Evolutionary conservation across 306 rosid genomes (phyloP).

Genomic region (Mimosa bimucronata): DNA sequence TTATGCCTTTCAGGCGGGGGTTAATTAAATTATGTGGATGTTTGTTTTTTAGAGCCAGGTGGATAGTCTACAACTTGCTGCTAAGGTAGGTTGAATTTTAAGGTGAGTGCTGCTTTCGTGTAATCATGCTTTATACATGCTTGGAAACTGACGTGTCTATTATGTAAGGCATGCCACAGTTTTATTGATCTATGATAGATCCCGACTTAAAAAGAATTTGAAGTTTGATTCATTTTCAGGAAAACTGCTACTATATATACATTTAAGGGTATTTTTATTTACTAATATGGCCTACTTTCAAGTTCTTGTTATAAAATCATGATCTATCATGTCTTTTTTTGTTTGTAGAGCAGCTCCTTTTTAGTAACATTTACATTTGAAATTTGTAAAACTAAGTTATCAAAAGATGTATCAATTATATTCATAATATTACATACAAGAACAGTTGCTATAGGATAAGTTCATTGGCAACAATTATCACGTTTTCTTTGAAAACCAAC

Average conservation of each 20-base stretch:
- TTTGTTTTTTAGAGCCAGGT: constrained; percentile 66
- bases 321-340: too few species aligned
- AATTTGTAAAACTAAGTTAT: background rate
- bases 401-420: background rate
- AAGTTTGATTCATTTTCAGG: background rate
- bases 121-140: constrained; percentile 27
- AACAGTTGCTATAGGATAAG: too few species aligned
- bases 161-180: background rate
- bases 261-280: background rate
- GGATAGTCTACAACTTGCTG: constrained; percentile 80
- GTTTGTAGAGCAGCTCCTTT: background rate
- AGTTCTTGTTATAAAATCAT: background rate
- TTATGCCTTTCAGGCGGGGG: constrained; percentile 46
- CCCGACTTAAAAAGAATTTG: background rate
- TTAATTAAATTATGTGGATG: constrained; percentile 69
- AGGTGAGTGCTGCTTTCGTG: constrained; percentile 67
- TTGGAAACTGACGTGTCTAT: constrained; percentile 31
- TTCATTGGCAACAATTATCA: too few species aligned
- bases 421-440: background rate
- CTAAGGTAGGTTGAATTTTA: constrained; percentile 73
- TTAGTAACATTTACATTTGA: background rate
- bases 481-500: too few species aligned
- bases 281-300: background rate
- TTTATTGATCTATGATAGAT: background rate
- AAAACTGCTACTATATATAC: background rate